Conservation (phyloP, 2,329 filamentous ascomycete genomes). For the Aspergillus sp. region DNA sequence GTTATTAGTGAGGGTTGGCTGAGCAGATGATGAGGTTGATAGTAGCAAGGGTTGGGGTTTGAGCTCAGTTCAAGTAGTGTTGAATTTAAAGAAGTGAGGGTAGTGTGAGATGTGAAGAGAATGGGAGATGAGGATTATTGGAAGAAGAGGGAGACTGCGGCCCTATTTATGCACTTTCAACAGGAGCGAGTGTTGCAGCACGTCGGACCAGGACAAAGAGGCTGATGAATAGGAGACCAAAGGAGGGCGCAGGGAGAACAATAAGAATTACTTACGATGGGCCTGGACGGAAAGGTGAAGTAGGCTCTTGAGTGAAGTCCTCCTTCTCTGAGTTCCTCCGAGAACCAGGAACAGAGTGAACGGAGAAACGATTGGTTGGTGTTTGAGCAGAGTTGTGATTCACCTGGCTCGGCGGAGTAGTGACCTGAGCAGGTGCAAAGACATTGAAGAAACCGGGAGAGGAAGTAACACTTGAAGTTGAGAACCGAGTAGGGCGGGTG, state of each 20-base stretch:
- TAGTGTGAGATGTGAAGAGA: no score
- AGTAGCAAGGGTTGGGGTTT: neutral
- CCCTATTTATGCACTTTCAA: no score
- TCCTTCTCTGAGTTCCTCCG: conserved; percentile 89
- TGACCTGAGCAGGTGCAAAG: conserved; percentile 72
- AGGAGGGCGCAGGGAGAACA: neutral
- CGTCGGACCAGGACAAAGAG: neutral
- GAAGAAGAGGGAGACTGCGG: no score
- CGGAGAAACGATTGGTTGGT: conserved; percentile 68
- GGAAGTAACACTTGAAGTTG: conserved; percentile 81
- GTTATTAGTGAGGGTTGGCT: neutral
- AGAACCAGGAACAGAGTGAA: conserved; percentile 82
- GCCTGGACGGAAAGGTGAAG: conserved; percentile 67
- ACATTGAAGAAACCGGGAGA: conserved; percentile 74
- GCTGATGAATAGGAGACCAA: neutral
- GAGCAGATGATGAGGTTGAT: neutral
- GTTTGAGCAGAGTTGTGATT: conserved; percentile 52
- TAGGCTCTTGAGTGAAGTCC: conserved; percentile 67
- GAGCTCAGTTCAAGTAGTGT: neutral
- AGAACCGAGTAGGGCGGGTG: conserved; percentile 83
- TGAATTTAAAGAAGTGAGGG: no score
- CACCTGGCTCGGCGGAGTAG: conserved; percentile 70
- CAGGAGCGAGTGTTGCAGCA: neutral
- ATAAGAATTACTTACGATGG: conserved; percentile 68
- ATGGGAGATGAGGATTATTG: no score